Conservation (phyloP, 2,329 filamentous ascomycete genomes). For the Pestalotiopsis sp. region DNA sequence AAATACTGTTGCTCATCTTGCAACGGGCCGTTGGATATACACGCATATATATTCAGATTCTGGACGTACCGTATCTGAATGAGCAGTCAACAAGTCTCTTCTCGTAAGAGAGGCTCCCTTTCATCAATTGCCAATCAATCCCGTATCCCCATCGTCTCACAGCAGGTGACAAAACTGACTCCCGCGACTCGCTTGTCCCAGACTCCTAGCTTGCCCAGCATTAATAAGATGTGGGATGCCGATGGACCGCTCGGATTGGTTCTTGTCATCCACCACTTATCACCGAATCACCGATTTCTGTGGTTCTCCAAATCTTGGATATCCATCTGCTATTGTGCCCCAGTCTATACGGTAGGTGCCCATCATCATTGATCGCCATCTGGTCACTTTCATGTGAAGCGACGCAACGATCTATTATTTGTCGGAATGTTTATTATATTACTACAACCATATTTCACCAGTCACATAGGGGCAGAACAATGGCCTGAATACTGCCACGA, state of each 20-base stretch:
- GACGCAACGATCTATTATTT: background rate
- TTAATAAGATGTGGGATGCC: background rate
- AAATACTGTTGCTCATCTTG: too few relatives aligned
- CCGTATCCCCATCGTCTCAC: background rate
- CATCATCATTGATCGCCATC: background rate
- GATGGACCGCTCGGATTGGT: background rate
- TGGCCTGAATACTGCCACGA: background rate
- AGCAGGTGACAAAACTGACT: background rate
- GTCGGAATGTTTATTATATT: slow-evolving; percentile 1
- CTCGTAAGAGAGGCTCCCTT: too few relatives aligned
- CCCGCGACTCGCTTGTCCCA: background rate
- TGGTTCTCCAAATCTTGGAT: background rate
- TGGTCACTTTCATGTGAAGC: background rate
- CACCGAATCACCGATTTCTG: background rate
- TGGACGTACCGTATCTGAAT: too few relatives aligned
- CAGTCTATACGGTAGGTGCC: background rate
- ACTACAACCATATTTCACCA: background rate
- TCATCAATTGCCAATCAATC: too few relatives aligned
- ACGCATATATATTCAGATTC: too few relatives aligned
- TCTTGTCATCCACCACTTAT: background rate
- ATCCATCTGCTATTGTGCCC: background rate
- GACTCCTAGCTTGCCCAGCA: background rate
- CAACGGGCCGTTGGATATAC: too few relatives aligned
- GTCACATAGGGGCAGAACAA: background rate
- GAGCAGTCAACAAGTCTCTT: too few relatives aligned